A percentile compares a stretch with the other conserved stretches of the same genome.
phyloP scores from a whole-genome alignment of 768 basidiomycete species.

The Boletus subcaerulescens region DNA sequence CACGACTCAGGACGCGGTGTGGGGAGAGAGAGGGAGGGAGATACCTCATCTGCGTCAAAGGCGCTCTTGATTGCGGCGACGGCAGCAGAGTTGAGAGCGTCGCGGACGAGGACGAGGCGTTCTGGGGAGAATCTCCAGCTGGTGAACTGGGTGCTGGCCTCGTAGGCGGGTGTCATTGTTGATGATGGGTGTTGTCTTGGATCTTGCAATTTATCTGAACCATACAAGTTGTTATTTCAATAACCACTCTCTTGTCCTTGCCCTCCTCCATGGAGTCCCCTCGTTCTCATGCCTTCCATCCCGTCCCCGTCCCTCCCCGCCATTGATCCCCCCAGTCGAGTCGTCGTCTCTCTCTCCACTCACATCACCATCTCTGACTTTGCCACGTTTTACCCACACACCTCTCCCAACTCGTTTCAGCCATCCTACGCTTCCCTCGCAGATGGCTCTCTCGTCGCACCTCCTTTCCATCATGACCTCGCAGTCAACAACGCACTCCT shows the following conservation, averaged over 20 bases:
- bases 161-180: slow-evolving; percentile 43
- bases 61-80: slow-evolving; percentile 74
- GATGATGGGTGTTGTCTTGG: background rate
- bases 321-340: background rate
- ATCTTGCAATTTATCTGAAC: background rate
- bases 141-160: slow-evolving; percentile 75
- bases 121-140: slow-evolving; percentile 88
- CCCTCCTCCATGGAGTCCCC: background rate
- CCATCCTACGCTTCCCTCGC: background rate
- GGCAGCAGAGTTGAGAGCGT: slow-evolving; percentile 69
- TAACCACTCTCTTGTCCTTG: too few species aligned
- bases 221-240: too few species aligned
- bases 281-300: background rate
- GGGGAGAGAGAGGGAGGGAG: slow-evolving; percentile 6
- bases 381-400: background rate
- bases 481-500: background rate
- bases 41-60: slow-evolving; percentile 78
- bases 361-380: background rate
- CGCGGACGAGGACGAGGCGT: slow-evolving; percentile 57
- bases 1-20: slow-evolving; percentile 7
- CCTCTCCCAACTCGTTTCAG: background rate
- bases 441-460: slow-evolving; percentile 4
- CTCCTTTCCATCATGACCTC: background rate
- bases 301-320: too few species aligned
- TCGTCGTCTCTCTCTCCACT: background rate